A percentile compares a stretch with the other conserved stretches of the same genome.
Evolutionary conservation across 306 rosid species (phyloP).

Genomic region (Quercus ilex): DNA sequence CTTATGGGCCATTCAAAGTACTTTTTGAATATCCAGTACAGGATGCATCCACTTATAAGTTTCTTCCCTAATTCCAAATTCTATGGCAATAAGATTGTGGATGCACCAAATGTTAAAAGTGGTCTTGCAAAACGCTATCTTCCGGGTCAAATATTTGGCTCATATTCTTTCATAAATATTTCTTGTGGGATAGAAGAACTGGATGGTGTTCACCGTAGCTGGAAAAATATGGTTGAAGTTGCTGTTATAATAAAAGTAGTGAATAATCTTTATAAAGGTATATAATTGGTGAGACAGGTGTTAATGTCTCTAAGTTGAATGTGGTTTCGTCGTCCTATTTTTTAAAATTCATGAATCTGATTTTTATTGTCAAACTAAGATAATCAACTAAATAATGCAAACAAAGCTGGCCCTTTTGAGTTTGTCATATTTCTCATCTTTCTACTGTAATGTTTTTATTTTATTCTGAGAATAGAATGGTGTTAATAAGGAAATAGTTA

Average conservation of each 20-base stretch:
- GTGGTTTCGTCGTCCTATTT: neutral
- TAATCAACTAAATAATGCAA: no score
- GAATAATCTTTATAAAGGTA: constrained; percentile 52
- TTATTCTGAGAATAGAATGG: no score
- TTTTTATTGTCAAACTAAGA: no score
- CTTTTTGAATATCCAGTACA: constrained; percentile 63
- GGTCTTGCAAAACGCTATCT: constrained; percentile 50
- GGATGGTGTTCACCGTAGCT: constrained; percentile 63
- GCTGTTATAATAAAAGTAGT: constrained; percentile 52
- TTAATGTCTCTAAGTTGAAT: neutral
- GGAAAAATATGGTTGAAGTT: constrained; percentile 67
- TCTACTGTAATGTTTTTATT: no score
- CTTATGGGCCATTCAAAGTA: constrained; percentile 44
- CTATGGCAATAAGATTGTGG: constrained; percentile 43
- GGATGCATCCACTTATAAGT: constrained; percentile 84
- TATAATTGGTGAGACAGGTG: neutral
- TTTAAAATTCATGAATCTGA: no score
- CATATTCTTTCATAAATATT: constrained; percentile 69
- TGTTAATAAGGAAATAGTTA: no score
- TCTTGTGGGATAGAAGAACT: constrained; percentile 65
- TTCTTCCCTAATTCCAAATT: constrained; percentile 61
- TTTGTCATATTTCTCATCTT: no score
- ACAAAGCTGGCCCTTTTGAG: no score
- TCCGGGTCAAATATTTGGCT: constrained; percentile 58
- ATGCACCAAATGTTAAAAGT: constrained; percentile 54